Evolutionary conservation across 768 basidiomycete genomes (phyloP).

Genomic region (Candolleomyces efflorescens): DNA sequence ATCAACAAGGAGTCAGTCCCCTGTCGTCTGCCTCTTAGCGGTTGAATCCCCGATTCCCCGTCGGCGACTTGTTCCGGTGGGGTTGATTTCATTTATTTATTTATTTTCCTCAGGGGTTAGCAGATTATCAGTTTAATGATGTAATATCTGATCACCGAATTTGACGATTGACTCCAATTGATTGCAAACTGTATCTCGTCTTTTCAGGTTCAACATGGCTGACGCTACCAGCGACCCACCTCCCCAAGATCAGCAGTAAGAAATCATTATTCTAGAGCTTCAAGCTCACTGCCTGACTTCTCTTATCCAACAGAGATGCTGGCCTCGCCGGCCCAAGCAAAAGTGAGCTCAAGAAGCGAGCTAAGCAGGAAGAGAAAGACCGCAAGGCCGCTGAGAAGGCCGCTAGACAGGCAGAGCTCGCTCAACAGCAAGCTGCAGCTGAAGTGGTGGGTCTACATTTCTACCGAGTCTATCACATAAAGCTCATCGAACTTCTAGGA

Average conservation of each 20-base stretch:
- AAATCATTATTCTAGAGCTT: neutral
- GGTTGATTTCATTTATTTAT: conserved; percentile 1
- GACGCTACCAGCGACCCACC: conserved; percentile 21
- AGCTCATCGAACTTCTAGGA: conserved; percentile 46
- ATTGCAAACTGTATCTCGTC: neutral
- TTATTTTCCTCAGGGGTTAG: neutral
- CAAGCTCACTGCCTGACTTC: neutral
- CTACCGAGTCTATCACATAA: conserved; percentile 9
- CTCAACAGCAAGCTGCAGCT: conserved; percentile 57
- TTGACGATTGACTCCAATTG: neutral
- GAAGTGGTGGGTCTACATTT: conserved; percentile 47
- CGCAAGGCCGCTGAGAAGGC: conserved; percentile 85
- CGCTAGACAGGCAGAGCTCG: conserved; percentile 72
- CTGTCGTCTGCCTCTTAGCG: neutral
- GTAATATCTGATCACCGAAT: conserved; percentile 1
- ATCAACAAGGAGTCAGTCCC: conserved; percentile 5
- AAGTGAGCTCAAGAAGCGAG: conserved; percentile 86
- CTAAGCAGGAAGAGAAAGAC: conserved; percentile 88
- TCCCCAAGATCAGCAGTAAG: conserved; percentile 9
- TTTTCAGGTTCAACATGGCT: conserved; percentile 23
- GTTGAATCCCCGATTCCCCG: neutral
- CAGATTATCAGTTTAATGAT: conserved; percentile 10
- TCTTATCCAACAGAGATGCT: conserved; percentile 14
- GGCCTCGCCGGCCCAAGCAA: conserved; percentile 61
- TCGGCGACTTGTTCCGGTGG: conserved; percentile 23